These are phyloP conservation scores for Schwanniomyces sp. DNA, from an alignment of 805 yeast species.

Conservation along the genomic window DNA sequence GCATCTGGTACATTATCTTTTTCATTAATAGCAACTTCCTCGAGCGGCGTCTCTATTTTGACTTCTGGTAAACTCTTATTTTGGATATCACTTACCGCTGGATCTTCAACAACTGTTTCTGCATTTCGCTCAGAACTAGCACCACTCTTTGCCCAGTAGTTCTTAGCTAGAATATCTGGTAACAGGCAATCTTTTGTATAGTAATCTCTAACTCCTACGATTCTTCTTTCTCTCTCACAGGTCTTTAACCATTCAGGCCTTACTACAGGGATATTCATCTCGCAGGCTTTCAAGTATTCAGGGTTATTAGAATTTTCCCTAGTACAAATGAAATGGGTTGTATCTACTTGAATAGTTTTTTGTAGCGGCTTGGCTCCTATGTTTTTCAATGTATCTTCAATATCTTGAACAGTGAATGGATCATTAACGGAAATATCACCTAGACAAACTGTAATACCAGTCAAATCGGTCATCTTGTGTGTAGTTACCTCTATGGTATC, in stretches of 20 bases:
- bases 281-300: constrained; percentile 77
- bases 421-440: constrained; percentile 72
- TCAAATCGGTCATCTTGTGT: constrained; percentile 93
- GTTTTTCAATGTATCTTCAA: constrained; percentile 58
- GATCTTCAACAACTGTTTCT: neutral
- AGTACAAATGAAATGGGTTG: constrained; percentile 88
- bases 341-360: constrained; percentile 73
- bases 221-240: constrained; percentile 82
- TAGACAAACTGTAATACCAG: constrained; percentile 88
- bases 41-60: neutral
- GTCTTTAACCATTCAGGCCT: constrained; percentile 97
- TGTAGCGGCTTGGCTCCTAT: constrained; percentile 85
- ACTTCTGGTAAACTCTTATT: constrained; percentile 2
- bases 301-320: constrained; percentile 58
- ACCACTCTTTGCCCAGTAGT: constrained; percentile 32
- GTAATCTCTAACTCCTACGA: constrained; percentile 90
- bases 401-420: constrained; percentile 46
- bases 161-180: constrained; percentile 42
- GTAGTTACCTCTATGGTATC: constrained; percentile 71
- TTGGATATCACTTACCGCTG: neutral
- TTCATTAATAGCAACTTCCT: neutral
- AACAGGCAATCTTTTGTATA: constrained; percentile 58
- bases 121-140: neutral
- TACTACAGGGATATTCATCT: constrained; percentile 86
- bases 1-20: neutral